Evolutionary conservation across 768 basidiomycete species (phyloP).

Genomic region (Leccinellum luteum): DNA sequence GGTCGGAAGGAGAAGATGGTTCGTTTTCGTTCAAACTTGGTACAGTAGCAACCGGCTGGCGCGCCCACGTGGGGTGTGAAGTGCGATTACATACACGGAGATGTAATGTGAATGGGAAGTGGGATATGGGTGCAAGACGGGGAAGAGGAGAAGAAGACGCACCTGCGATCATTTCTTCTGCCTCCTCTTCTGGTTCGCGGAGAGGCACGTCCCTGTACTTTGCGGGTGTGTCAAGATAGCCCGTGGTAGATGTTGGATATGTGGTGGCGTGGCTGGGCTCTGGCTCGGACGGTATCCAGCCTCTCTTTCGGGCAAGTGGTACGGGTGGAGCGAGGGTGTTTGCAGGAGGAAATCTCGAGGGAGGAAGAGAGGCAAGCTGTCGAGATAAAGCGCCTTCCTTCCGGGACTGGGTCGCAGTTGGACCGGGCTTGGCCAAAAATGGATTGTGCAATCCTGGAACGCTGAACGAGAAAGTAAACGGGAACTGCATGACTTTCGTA

Average conservation of each 20-base stretch:
- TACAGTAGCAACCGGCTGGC: constrained; percentile 3
- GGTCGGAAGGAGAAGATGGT: constrained; percentile 10
- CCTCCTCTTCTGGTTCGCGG: constrained; percentile 36
- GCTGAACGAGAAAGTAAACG: constrained; percentile 69
- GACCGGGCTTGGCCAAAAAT: constrained; percentile 40
- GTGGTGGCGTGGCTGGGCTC: constrained; percentile 54
- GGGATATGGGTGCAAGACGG: constrained; percentile 25
- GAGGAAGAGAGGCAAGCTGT: constrained; percentile 16
- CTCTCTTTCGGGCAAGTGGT: constrained; percentile 55
- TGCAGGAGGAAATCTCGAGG: constrained; percentile 13
- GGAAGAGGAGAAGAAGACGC: constrained; percentile 25
- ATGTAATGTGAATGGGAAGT: constrained; percentile 6
- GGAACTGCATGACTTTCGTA: constrained; percentile 48
- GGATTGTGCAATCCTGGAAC: constrained; percentile 69
- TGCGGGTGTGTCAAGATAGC: constrained; percentile 69
- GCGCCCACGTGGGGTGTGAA: constrained; percentile 16
- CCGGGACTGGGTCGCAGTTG: constrained; percentile 21
- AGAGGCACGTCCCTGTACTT: constrained; percentile 48
- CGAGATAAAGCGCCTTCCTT: constrained; percentile 26
- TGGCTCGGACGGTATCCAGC: constrained; percentile 66
- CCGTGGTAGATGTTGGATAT: constrained; percentile 52
- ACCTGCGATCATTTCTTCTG: constrained; percentile 48
- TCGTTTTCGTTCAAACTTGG: constrained; percentile 15
- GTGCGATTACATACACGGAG: constrained; percentile 20
- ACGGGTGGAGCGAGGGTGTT: constrained; percentile 35